Conservation (phyloP, 371 early-diverging fungal species). For the Funneliformis caledonium region DNA sequence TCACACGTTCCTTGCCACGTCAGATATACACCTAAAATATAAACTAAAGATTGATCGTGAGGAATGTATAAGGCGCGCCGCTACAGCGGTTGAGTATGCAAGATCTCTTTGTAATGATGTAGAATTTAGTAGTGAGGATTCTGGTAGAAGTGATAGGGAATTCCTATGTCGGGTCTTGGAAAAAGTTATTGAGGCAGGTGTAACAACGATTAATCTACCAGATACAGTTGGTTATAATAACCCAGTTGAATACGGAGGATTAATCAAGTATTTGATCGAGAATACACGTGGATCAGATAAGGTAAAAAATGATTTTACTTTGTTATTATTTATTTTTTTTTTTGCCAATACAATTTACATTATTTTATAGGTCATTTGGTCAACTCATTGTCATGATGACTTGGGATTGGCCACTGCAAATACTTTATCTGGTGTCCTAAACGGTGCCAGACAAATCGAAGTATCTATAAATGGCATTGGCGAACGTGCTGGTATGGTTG, state of each 20-base stretch:
- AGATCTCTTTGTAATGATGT: conserved; percentile 81
- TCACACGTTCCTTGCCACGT: conserved; percentile 95
- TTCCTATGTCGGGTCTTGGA: conserved; percentile 86
- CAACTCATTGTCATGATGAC: conserved; percentile 97
- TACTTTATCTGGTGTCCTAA: conserved; percentile 85
- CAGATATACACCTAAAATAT: conserved; percentile 92
- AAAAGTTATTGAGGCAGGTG: conserved; percentile 93
- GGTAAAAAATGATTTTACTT: conserved; percentile 42
- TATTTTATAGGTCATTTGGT: conserved; percentile 69
- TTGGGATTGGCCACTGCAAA: conserved; percentile 97
- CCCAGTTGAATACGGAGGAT: conserved; percentile 86
- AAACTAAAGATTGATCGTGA: conserved; percentile 90
- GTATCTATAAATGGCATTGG: conserved; percentile 98
- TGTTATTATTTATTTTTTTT: background rate
- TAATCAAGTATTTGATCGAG: conserved; percentile 79
- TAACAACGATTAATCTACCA: conserved; percentile 94
- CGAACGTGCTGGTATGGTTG: conserved; percentile 79
- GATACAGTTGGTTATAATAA: conserved; percentile 95
- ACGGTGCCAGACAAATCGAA: conserved; percentile 95
- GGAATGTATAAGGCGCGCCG: conserved; percentile 85
- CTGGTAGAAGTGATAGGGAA: conserved; percentile 85
- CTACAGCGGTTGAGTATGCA: conserved; percentile 81
- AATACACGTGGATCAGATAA: conserved; percentile 78
- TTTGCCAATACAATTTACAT: background rate
- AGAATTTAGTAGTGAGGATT: conserved; percentile 96